Evolutionary conservation across 441 rosid genomes (phyloP), one percentile per base, ranked within the genome.

Genomic region (Syzygium syzygioides): DNA sequence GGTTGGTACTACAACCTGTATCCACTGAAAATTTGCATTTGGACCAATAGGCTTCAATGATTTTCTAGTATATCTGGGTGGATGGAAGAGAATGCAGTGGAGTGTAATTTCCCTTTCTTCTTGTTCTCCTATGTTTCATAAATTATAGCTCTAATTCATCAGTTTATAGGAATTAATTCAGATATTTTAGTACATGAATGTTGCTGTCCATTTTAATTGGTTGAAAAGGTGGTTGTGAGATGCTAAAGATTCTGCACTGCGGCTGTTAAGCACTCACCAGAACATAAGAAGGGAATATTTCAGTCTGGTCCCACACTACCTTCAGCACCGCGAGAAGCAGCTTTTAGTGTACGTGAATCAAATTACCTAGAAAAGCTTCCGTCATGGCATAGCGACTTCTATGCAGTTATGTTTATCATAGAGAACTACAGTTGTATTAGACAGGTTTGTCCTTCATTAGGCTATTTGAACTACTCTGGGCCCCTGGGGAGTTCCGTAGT

Each of bases 1-100:
- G 99, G 99, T 98, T 86, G 90, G 93, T 88, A 50, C 85, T 89
- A 87, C 84, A 37, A 20, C 83, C 83, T 12, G 52, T 71, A 37
- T 12, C 41, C 83, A 37, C 83, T 37, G 52, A 71, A 71, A 71
- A 20, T 71, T 71, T 71, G 52, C 83, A 37, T 71, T 19, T 71
- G 52, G 48, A 68, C 26, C 79, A 68, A 68, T 20, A 71, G n/a
- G 83, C 26, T 37, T 71, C 83, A 71, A 20, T 37, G 52, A 71
- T 71, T 37, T 71, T 71, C 48, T 37, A 71, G 80, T 71, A 71
- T 37, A 37, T 37, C 83, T 71, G 83, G 83, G 50, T 12, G 83
- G 52, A 37, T 37, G 17, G 52, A 37, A 71, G 52, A 37, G 41
- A 71, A 37, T 37, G 52, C 3, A 23, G n/a, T 6, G 52, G 52